A percentile compares a stretch with the other conserved stretches of the same genome.
These are phyloP conservation scores for Adansonia digitata DNA, from an alignment of 345 rosid species.

Conservation along the genomic window DNA sequence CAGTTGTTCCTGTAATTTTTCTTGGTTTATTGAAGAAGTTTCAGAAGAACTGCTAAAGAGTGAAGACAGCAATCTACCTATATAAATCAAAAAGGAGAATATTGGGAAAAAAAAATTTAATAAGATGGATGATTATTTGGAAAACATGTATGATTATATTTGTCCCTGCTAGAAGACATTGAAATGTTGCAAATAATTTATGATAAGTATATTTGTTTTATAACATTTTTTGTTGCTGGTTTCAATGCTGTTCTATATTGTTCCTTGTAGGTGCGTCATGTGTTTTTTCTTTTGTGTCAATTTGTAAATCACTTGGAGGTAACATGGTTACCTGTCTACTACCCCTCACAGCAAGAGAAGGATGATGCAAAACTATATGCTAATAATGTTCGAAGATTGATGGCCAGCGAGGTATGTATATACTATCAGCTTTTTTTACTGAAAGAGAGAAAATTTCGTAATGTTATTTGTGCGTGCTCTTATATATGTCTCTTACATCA, in stretches of 20 bases:
- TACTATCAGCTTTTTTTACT: neutral
- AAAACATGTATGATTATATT: neutral
- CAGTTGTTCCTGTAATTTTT: neutral
- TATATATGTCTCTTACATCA: neutral
- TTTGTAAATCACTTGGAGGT: conserved; percentile 82
- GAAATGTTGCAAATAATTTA: neutral
- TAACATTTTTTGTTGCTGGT: neutral
- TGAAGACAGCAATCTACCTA: neutral
- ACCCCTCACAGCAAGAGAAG: conserved; percentile 87
- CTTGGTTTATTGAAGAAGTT: neutral
- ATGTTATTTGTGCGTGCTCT: neutral
- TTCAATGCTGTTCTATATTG: neutral
- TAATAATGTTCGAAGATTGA: conserved; percentile 67
- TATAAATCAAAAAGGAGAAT: neutral
- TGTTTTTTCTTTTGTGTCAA: conserved; percentile 80
- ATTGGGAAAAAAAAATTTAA: neutral
- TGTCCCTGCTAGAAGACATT: neutral
- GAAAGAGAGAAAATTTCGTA: neutral
- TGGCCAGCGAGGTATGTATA: conserved; percentile 77
- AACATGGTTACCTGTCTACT: conserved; percentile 68
- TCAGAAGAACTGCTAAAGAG: neutral
- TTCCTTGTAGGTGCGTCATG: conserved; percentile 68
- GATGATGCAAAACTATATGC: conserved; percentile 87
- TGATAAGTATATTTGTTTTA: neutral
- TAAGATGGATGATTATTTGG: neutral